Evolutionary conservation across 2,329 filamentous ascomycete genomes (phyloP), one percentile per base, ranked within the genome.

Genomic region (Talaromyces pinophilus): DNA sequence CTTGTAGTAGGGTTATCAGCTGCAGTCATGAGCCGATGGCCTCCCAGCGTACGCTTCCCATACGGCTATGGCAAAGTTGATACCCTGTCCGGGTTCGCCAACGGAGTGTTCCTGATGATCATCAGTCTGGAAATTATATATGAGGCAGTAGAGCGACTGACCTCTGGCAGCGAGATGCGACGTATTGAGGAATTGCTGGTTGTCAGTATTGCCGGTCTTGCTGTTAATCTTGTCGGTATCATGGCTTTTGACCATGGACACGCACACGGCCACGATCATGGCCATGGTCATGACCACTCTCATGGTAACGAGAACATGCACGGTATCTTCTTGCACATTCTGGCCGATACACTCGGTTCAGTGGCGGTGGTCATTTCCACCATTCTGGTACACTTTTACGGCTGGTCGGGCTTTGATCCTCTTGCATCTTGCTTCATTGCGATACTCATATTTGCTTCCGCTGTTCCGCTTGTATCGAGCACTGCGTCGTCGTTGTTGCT

Each of bases 1-100:
- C 85, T 99, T 33, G 87, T 92, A 1, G 93, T 99, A 42, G 95
- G 95, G 11, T 83, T 99, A 10, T 90, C 94, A 72, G 95, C 95
- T 33, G 90, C 94, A 1, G 93, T 99, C 5, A 92, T 97, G 83
- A 95, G 92, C 79, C 98, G 98, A 79, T 97, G 95, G 93, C 93
- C 93, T 1, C 91, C 93, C 0, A 97, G 90, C 75, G 85, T 91
- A 67, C 85, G 89, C 22, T 98, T 97, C 72, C 95, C 95, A 0
- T 98, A 97, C 74, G 95, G 95, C 0, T 95, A 97, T 76, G 93
- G 94, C 67, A 99, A 98, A 79, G 92, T 99, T 66, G 95, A 99
- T 80, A 97, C 93, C 0, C 82, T 99, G 66, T 96, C 94, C 67
- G 95, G 95, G 0, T 97, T 99, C 77, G 95, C 92, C 71, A 99